phyloP scores from a whole-genome alignment of 164 flowering plant species.

The Aristolochia fimbriata region DNA sequence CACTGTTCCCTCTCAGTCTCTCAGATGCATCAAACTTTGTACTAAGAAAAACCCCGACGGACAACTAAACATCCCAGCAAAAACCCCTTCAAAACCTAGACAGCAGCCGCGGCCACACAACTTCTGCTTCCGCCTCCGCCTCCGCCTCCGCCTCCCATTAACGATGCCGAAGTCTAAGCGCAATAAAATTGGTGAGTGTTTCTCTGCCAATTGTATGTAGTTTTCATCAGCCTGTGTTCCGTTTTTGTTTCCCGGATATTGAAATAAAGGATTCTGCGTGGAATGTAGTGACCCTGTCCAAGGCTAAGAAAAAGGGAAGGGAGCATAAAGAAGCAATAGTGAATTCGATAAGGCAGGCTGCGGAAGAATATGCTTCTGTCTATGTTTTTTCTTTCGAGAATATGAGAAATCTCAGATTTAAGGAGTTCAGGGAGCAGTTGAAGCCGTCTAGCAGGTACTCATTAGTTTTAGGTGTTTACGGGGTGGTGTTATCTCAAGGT shows the following conservation, averaged over 20 bases:
- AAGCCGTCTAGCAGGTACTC: slow-evolving; percentile 53
- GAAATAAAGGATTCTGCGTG: background rate
- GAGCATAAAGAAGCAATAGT: slow-evolving; percentile 65
- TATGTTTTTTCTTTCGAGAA: slow-evolving; percentile 77
- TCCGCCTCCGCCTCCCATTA: background rate
- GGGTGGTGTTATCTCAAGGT: too few species aligned
- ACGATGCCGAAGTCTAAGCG: slow-evolving; percentile 77
- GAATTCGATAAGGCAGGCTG: slow-evolving; percentile 55
- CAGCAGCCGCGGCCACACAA: too few species aligned
- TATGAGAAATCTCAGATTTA: slow-evolving; percentile 88
- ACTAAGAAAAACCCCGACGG: too few species aligned
- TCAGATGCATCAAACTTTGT: too few species aligned
- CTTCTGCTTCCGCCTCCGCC: background rate
- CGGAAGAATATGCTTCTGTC: slow-evolving; percentile 44
- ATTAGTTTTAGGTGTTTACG: too few species aligned
- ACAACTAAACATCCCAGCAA: too few species aligned
- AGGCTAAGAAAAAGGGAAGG: slow-evolving; percentile 93
- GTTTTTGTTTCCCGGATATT: background rate
- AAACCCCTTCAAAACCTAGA: too few species aligned
- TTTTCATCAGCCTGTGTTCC: background rate
- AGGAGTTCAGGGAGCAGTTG: slow-evolving; percentile 72
- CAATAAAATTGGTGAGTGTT: slow-evolving; percentile 28
- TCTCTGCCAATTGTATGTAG: background rate
- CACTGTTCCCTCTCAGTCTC: too few species aligned
- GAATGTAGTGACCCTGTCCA: slow-evolving; percentile 65